Base-by-base conservation (phyloP, 495 filamentous ascomycete genomes). In the Pseudotulostoma volvatum region DNA sequence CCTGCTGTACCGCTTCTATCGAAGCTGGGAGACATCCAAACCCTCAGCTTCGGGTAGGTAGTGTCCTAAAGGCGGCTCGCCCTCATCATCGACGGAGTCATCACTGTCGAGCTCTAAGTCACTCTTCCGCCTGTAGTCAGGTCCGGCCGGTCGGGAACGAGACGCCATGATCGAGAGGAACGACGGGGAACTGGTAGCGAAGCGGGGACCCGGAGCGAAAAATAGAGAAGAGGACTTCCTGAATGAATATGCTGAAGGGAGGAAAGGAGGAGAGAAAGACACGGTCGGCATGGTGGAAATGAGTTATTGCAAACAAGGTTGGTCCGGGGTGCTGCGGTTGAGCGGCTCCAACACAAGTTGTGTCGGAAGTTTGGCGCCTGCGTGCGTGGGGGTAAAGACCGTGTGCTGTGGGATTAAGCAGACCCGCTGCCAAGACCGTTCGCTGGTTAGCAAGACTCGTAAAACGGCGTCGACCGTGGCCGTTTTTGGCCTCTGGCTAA, bases 1-100 rank as follows among this genome's bases (percentile, higher is more conserved):
- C 34, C 43, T 55, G 35, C 51, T 55, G 23, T 59, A 59, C 4
- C 41, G 48, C 38, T 54, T 51, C 33, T 59, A 36, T 45, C 41
- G 40, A 30, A 59, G 53, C 43, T 47, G 39, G 19, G 47, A 53
- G 34, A 56, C 34, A 53, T 59, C 36, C 18, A 56, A 41, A 25
- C 21, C 41, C 40, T 54, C 37, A 4, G 51, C 53, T 42, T 56
- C 42, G 9, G 45, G 23, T 3, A 40, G 13, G 30, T 40, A 40
- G 9, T 33, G 16, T 40, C 43, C 43, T 33, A 34, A 35, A 38
- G 47, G 41, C 11, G 49, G 53, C 36, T 56, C 18, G 25, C 32
- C 39, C 37, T 47, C 36, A 30, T 58, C 48, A 1, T 43, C 16
- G 25, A 32, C 9, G 20, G 34, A 50, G 18, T 44, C 42, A 33